A percentile compares a stretch with the other conserved stretches of the same genome.
Evolutionary conservation across 2,329 filamentous ascomycete genomes (phyloP).

Genomic region (Plectosphaerella plurivora): DNA sequence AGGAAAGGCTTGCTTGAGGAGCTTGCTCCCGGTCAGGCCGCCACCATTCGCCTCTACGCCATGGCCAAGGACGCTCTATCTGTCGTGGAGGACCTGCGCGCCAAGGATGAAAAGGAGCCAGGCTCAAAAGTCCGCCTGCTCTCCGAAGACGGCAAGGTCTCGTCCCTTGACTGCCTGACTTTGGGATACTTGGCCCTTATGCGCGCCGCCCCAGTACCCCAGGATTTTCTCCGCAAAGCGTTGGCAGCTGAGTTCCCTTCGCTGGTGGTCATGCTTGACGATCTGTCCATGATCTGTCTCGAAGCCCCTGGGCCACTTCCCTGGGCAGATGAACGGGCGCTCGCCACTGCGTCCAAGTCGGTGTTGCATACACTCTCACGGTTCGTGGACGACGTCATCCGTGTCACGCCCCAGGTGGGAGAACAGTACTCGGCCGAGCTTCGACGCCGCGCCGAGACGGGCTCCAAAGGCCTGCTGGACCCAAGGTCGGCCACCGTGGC

Average conservation of each 20-base stretch:
- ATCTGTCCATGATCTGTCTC: slow-evolving; percentile 18
- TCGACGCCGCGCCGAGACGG: slow-evolving; percentile 29
- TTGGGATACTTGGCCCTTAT: slow-evolving; percentile 78
- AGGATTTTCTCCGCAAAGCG: slow-evolving; percentile 32
- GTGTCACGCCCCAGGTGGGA: slow-evolving; percentile 28
- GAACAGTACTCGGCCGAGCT: slow-evolving; percentile 29
- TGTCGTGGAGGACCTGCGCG: slow-evolving; percentile 58
- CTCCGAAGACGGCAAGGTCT: slow-evolving; percentile 29
- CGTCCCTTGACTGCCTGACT: slow-evolving; percentile 72
- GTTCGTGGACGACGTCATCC: slow-evolving; percentile 27
- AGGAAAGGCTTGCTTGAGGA: slow-evolving; percentile 57
- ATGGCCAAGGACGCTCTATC: slow-evolving; percentile 67
- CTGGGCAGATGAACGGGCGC: slow-evolving; percentile 10
- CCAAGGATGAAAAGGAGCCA: slow-evolving; percentile 18
- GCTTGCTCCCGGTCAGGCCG: slow-evolving; percentile 66
- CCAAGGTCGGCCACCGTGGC: slow-evolving; percentile 24
- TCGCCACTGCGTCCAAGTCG: slow-evolving; percentile 12
- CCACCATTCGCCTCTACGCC: slow-evolving; percentile 71
- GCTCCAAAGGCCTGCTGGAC: slow-evolving; percentile 23
- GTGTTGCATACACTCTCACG: slow-evolving; percentile 20
- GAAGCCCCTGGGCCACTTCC: slow-evolving; percentile 17
- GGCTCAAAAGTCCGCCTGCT: slow-evolving; percentile 24
- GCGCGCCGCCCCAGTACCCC: slow-evolving; percentile 44
- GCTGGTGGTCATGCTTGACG: slow-evolving; percentile 23
- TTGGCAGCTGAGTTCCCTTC: slow-evolving; percentile 18